phyloP scores from a whole-genome alignment of 768 basidiomycete species.

The Dentipellis sp. region DNA sequence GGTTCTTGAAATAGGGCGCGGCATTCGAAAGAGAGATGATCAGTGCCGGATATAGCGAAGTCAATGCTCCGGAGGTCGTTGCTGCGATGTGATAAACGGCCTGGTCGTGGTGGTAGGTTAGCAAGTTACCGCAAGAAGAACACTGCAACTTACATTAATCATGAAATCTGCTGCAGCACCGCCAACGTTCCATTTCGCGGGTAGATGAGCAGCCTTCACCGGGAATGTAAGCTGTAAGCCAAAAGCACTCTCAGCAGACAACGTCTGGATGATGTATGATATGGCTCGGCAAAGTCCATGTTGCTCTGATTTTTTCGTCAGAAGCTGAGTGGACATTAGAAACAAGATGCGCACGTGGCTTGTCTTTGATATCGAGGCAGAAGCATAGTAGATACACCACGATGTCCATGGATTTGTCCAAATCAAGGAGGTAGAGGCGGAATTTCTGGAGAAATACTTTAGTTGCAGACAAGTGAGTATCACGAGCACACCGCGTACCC shows the following conservation, averaged over 20 bases:
- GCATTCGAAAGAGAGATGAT: slow-evolving; percentile 85
- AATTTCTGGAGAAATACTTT: slow-evolving; percentile 61
- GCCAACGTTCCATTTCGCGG: slow-evolving; percentile 65
- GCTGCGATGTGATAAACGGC: slow-evolving; percentile 86
- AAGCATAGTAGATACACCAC: slow-evolving; percentile 74
- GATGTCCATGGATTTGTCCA: slow-evolving; percentile 69
- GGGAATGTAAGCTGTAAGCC: slow-evolving; percentile 59
- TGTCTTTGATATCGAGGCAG: slow-evolving; percentile 86
- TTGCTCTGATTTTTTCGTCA: slow-evolving; percentile 47
- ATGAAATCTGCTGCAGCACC: slow-evolving; percentile 83
- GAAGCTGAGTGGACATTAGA: slow-evolving; percentile 1
- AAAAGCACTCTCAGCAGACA: slow-evolving; percentile 80
- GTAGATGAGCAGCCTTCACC: slow-evolving; percentile 48
- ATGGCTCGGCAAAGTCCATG: slow-evolving; percentile 84
- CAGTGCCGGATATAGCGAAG: slow-evolving; percentile 84
- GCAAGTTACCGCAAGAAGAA: slow-evolving; percentile 2
- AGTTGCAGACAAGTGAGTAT: not conserved
- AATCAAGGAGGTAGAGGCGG: slow-evolving; percentile 69
- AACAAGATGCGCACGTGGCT: slow-evolving; percentile 55
- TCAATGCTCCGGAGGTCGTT: slow-evolving; percentile 73
- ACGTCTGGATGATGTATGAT: slow-evolving; percentile 85
- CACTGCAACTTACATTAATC: slow-evolving; percentile 51
- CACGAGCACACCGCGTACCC: slow-evolving; percentile 34
- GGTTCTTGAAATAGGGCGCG: slow-evolving; percentile 77
- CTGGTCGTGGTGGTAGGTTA: slow-evolving; percentile 27